These are phyloP conservation scores for Prosopis cineraria DNA, from an alignment of 306 rosid genomes.

Conservation along the genomic window DNA sequence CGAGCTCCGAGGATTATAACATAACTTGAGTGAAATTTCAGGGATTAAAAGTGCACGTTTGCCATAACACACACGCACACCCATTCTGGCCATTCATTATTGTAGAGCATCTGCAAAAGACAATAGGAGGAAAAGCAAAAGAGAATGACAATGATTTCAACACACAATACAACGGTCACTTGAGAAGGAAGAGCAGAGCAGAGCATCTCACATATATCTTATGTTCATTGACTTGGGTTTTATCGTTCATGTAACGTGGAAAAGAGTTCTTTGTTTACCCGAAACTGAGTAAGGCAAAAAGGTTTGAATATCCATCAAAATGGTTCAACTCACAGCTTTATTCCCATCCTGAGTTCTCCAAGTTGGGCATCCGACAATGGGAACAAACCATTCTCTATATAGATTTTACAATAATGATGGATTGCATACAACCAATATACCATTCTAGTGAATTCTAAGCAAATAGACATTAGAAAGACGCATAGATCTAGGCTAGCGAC, in stretches of 20 bases:
- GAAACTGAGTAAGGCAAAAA: background rate
- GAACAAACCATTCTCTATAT: conserved; percentile 9
- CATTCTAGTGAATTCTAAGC: conserved; percentile 7
- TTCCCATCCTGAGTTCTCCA: background rate
- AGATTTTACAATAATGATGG: background rate
- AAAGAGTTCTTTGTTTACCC: background rate
- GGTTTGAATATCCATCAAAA: background rate
- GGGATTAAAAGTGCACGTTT: background rate
- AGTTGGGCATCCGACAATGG: background rate
- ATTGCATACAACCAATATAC: background rate
- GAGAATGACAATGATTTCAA: too few relatives aligned
- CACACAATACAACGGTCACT: background rate
- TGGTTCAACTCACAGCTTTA: background rate
- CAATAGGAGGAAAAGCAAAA: background rate
- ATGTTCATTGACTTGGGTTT: background rate
- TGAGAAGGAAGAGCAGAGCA: background rate
- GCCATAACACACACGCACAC: background rate
- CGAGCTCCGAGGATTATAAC: background rate
- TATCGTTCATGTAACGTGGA: background rate
- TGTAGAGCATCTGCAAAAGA: background rate
- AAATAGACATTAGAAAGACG: background rate
- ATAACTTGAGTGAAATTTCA: background rate
- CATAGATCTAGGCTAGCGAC: conserved; percentile 26
- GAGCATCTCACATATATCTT: background rate
- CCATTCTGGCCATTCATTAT: background rate